These are phyloP conservation scores for Poa pratensis DNA, from an alignment of 176 grass and related monocot species.

Conservation along the genomic window DNA sequence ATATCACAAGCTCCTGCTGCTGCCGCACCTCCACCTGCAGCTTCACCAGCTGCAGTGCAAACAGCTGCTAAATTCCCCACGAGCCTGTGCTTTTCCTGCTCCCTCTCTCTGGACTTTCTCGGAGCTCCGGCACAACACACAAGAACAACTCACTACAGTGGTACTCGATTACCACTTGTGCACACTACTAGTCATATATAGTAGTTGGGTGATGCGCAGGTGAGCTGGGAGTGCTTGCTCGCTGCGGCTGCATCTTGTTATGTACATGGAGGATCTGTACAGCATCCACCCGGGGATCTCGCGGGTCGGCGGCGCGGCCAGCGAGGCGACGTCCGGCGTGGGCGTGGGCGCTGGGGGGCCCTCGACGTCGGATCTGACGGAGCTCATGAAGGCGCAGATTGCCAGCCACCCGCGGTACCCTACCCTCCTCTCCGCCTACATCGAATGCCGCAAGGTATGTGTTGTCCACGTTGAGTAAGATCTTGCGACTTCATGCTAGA, in stretches of 20 bases:
- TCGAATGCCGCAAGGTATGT: constrained; percentile 92
- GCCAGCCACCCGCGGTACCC: constrained; percentile 88
- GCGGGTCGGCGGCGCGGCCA: constrained; percentile 39
- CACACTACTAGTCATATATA: constrained; percentile 13
- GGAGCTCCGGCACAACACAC: not conserved
- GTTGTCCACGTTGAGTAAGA: not conserved
- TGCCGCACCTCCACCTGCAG: not conserved
- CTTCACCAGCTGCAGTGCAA: constrained; percentile 52
- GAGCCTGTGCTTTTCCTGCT: not conserved
- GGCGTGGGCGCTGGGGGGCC: constrained; percentile 1
- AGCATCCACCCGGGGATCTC: constrained; percentile 50
- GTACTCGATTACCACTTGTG: constrained; percentile 42
- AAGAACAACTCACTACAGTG: constrained; percentile 43
- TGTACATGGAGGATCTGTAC: constrained; percentile 57
- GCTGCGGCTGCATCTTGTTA: constrained; percentile 44
- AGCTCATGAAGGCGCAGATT: constrained; percentile 91
- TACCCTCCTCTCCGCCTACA: constrained; percentile 84
- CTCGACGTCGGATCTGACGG: constrained; percentile 68
- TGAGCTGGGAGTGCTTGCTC: not conserved
- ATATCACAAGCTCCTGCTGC: constrained; percentile 46
- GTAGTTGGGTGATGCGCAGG: constrained; percentile 26
- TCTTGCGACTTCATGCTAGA: not conserved
- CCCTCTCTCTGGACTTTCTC: constrained; percentile 21
- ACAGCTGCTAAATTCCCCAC: constrained; percentile 46
- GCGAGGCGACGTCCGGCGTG: constrained; percentile 42